These are phyloP conservation scores for Dactylonectria macrodidyma DNA, from an alignment of 2,329 filamentous ascomycete species.

Conservation along the genomic window DNA sequence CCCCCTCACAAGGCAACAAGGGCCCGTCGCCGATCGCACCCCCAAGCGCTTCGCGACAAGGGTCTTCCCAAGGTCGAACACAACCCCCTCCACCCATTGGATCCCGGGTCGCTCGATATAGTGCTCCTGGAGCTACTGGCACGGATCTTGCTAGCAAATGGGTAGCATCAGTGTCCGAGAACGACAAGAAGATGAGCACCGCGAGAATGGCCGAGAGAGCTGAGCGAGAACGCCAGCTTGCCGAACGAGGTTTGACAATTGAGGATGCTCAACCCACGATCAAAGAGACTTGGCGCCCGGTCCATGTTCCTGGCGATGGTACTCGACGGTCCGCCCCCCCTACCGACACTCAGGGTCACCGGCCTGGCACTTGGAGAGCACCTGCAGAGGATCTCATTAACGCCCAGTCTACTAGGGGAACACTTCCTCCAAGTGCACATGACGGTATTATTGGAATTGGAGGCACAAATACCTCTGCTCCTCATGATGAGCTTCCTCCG, in stretches of 20 bases:
- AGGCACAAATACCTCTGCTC: constrained; percentile 19
- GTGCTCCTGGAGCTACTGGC: constrained; percentile 33
- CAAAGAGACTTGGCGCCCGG: constrained; percentile 69
- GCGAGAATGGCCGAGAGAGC: constrained; percentile 57
- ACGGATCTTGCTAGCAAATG: constrained; percentile 59
- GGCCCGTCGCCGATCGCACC: constrained; percentile 64
- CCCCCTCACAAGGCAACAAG: constrained; percentile 50
- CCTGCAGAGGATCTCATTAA: constrained; percentile 46
- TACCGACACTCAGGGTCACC: constrained; percentile 49
- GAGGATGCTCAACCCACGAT: constrained; percentile 64
- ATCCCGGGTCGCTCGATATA: constrained; percentile 50
- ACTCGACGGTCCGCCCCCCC: constrained; percentile 48
- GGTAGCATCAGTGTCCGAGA: constrained; percentile 60
- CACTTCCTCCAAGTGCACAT: constrained; percentile 1
- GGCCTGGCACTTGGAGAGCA: constrained; percentile 49
- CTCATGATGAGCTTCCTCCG: constrained; percentile 43
- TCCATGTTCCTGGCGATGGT: constrained; percentile 56
- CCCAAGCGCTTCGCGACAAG: constrained; percentile 47
- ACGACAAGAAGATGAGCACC: constrained; percentile 62
- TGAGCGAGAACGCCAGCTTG: constrained; percentile 61
- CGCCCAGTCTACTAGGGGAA: not conserved
- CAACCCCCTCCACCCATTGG: constrained; percentile 53
- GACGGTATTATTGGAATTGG: constrained; percentile 10
- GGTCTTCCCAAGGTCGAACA: constrained; percentile 46
- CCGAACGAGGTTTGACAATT: constrained; percentile 60